Evolutionary conservation across 1,139 yeast genomes (phyloP), one percentile per base, ranked within the genome.

Genomic region (Blastobotrys proliferans): DNA sequence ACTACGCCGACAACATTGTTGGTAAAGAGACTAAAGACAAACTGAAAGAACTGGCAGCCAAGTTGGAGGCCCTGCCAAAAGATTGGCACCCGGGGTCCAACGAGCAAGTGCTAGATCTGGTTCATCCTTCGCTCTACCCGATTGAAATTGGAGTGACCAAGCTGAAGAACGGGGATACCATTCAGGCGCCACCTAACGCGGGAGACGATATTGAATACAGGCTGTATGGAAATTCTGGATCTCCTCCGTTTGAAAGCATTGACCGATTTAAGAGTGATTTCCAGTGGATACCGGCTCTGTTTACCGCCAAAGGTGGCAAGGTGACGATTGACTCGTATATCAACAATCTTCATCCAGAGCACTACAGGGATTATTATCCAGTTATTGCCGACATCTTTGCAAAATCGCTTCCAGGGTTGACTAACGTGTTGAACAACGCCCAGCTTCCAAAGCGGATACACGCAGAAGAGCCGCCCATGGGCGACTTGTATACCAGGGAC

Each of bases 91-190:
- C 52, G n/a, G 38, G 38, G 0, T 48, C 52, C 14, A 37, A 47
- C 34, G 54, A 66, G 14, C 62, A 62, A 41, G 73, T 71, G 1
- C 53, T 69, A 21, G 73, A 70, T 51, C 56, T 70, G 28, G 71
- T 70, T 3, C 74, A 71, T 49, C 75, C 75, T 6, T 69, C 74
- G 14, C 55, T 70, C 39, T 70, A 61, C 44, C 72, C 72, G 0
- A 51, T 70, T 6, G 35, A 17, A 13, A 8, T 16, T 17, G 35
- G 35, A 18, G n/a, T 17, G 26, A 34, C 26, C 6, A 3, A 3
- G 5, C 6, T 34, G 14, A 6, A 6, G 16, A 13, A 16, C 18
- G 26, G 20, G 22, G 17, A n/a, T 4, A 20, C 13, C 17, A 8
- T 13, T 6, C 9, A 8, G 11, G 17, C 26, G 9, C 9, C 26